Base-by-base conservation (phyloP, 2,329 filamentous ascomycete genomes). In the Bertia moriformis region DNA sequence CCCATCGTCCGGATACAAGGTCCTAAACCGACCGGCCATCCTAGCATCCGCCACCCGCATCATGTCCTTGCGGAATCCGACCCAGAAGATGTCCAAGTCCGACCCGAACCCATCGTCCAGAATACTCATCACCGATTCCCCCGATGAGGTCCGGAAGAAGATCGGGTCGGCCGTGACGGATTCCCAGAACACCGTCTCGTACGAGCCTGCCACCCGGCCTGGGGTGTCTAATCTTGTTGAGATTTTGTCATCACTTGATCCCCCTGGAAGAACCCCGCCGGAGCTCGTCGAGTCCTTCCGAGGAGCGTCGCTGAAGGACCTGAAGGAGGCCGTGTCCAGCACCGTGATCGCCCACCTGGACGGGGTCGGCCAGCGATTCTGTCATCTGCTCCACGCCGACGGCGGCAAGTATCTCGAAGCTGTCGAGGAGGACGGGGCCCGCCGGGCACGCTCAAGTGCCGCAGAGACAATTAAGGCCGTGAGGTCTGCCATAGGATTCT, bases 361-460 rank as follows among this genome's bases (percentile, higher is more conserved):
- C 7, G 22, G 22, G 22, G 22, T 27, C n/a, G 7, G 7, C n/a
- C 7, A 27, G 22, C 22, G 22, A 27, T 27, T 27, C n/a, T 10
- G 7, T 7, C 7, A 7, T 27, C 22, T 27, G 7, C 7, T 27
- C 7, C n/a, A n/a, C n/a, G n/a, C n/a, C n/a, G 60, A 65, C 14
- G 63, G 70, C 15, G 64, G 66, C 4, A 58, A 54, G 22, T 69
- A 67, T 50, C 55, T 86, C 12, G 66, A 76, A 37, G 58, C 67
- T 7, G 61, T 84, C 12, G 73, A 72, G 36, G 62, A 57, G 3
- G 53, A 69, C 27, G 82, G 83, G 0, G 72, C 71, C 0, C 53
- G 55, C 27, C 74, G 67, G 51, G 84, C 84, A n/a, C 61, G 62
- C 18, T 52, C 60, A 38, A 83, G 66, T 47, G 82, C 83, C 0